These are phyloP conservation scores for Globisporangium nagaii DNA, from an alignment of 352 stramenopile species.

Conservation along the genomic window DNA sequence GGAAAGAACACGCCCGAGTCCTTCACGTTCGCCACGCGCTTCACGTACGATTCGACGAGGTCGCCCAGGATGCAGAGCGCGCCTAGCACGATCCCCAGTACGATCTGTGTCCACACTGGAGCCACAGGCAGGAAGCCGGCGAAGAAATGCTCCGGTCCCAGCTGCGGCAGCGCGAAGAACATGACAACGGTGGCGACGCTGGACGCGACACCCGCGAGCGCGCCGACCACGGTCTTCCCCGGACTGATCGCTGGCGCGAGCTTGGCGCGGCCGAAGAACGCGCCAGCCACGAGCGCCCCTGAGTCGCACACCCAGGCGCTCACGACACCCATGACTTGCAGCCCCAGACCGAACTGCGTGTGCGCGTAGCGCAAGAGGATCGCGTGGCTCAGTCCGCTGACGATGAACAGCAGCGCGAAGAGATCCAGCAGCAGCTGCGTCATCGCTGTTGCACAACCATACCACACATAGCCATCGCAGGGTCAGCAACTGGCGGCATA, in stretches of 20 bases:
- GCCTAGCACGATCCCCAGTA: constrained; percentile 37
- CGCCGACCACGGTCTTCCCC: constrained; percentile 61
- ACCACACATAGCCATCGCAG: not conserved
- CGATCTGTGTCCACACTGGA: constrained; percentile 28
- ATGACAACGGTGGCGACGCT: constrained; percentile 42
- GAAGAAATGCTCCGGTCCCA: not conserved
- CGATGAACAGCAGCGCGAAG: constrained; percentile 53
- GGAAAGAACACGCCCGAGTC: constrained; percentile 71
- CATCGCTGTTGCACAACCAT: constrained; percentile 4
- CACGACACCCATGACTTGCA: constrained; percentile 57
- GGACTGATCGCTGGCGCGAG: constrained; percentile 62
- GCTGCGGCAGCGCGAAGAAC: constrained; percentile 27
- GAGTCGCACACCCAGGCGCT: constrained; percentile 70
- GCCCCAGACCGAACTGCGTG: constrained; percentile 35
- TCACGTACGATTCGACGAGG: constrained; percentile 62
- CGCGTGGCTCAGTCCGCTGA: constrained; percentile 52
- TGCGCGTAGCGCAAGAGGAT: constrained; percentile 52
- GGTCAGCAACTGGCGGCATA: not conserved
- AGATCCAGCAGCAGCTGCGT: constrained; percentile 42
- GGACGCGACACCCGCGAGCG: constrained; percentile 39
- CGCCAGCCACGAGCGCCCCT: constrained; percentile 48
- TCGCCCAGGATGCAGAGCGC: constrained; percentile 61
- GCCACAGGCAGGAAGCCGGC: constrained; percentile 4
- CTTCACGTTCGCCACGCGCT: constrained; percentile 64
- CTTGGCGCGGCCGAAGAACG: constrained; percentile 46